These are phyloP conservation scores for Neonothopanus nambi DNA, from an alignment of 1,284 basidiomycete genomes.

Conservation along the genomic window DNA sequence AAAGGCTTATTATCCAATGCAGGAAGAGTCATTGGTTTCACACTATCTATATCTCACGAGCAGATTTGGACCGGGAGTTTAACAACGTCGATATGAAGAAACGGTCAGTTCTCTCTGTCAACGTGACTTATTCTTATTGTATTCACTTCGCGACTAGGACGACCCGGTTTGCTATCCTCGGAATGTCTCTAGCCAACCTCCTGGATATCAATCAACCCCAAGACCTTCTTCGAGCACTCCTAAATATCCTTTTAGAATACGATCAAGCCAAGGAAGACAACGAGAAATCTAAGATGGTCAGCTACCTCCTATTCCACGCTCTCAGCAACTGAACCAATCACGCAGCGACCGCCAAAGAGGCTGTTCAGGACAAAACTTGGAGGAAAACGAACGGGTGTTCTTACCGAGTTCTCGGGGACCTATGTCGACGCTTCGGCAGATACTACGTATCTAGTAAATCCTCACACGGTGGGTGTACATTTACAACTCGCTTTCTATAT, in stretches of 20 bases:
- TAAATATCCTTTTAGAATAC: constrained; percentile 73
- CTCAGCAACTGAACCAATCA: constrained; percentile 15
- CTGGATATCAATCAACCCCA: constrained; percentile 78
- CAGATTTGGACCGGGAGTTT: constrained; percentile 74
- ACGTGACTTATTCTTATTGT: background rate
- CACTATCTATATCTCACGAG: constrained; percentile 74
- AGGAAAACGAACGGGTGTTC: constrained; percentile 42
- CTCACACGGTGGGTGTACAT: constrained; percentile 61
- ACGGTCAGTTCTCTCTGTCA: constrained; percentile 48
- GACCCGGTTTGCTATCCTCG: constrained; percentile 76
- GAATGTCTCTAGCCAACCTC: constrained; percentile 79
- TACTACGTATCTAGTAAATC: constrained; percentile 70
- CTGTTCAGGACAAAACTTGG: constrained; percentile 57
- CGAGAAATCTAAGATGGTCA: constrained; percentile 79
- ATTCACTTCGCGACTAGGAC: constrained; percentile 47
- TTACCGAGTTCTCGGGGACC: constrained; percentile 60
- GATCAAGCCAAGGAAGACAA: constrained; percentile 79
- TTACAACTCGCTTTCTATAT: background rate
- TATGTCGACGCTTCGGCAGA: constrained; percentile 60
- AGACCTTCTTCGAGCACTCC: constrained; percentile 74
- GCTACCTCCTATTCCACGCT: constrained; percentile 16
- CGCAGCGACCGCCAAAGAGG: constrained; percentile 38
- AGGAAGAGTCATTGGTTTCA: constrained; percentile 87
- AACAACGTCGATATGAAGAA: constrained; percentile 75
- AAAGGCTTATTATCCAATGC: constrained; percentile 12